A percentile compares a stretch with the other conserved stretches of the same genome.
These are phyloP conservation scores for Aspergillus costaricaensis DNA, from an alignment of 2,329 filamentous ascomycete genomes.

Conservation along the genomic window DNA sequence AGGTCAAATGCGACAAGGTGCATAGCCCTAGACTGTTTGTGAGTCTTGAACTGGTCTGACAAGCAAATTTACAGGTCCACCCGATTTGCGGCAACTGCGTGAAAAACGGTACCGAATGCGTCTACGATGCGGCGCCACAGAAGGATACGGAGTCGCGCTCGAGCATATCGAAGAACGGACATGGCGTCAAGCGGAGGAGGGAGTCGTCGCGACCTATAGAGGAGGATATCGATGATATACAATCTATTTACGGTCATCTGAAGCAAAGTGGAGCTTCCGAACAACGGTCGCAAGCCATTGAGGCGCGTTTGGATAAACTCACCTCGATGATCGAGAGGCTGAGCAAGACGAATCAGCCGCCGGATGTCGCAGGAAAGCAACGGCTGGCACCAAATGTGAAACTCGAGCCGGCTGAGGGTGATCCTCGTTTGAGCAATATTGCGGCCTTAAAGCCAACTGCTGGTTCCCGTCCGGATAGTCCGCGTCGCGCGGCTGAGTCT, in stretches of 20 bases:
- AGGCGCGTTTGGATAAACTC: constrained; percentile 46
- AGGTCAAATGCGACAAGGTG: constrained; percentile 52
- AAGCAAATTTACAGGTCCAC: constrained; percentile 36
- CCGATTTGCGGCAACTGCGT: constrained; percentile 49
- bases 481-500: constrained; percentile 36
- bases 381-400: constrained; percentile 19
- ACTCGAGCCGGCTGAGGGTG: constrained; percentile 20
- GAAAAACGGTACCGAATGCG: constrained; percentile 47
- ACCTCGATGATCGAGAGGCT: constrained; percentile 48
- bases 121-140: constrained; percentile 41
- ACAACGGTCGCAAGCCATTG: constrained; percentile 42
- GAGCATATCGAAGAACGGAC: constrained; percentile 17
- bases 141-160: constrained; percentile 24
- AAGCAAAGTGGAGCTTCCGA: constrained; percentile 28
- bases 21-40: not conserved
- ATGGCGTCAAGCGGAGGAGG: constrained; percentile 41
- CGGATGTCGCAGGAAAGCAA: constrained; percentile 28
- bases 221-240: constrained; percentile 36
- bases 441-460: constrained; percentile 16
- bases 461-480: constrained; percentile 33
- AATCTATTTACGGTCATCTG: constrained; percentile 34
- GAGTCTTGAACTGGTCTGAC: not conserved
- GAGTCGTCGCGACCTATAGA: constrained; percentile 30
- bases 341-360: constrained; percentile 36
- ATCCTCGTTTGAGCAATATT: constrained; percentile 22